Evolutionary conservation across 2,329 filamentous ascomycete genomes (phyloP).

Genomic region (Rhexocercosporidium sp.): DNA sequence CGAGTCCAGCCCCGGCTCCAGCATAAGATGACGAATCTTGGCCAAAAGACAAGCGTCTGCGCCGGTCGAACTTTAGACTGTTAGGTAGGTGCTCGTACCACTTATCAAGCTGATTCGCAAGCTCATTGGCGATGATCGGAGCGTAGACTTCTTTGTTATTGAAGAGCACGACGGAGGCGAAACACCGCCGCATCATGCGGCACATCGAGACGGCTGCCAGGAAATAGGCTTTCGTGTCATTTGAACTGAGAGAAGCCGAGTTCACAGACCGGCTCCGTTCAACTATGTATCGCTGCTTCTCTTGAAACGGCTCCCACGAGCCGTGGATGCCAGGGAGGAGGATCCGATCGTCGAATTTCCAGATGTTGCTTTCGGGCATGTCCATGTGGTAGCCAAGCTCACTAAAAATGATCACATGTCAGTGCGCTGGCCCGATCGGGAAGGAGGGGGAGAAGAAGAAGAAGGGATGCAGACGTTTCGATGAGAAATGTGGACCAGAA

Average conservation of each 20-base stretch:
- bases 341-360: constrained; percentile 39
- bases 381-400: constrained; percentile 40
- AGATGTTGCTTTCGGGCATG: constrained; percentile 39
- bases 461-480: constrained; percentile 24
- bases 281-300: constrained; percentile 13
- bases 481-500: constrained; percentile 38
- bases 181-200: constrained; percentile 43
- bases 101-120: constrained; percentile 43
- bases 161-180: constrained; percentile 33
- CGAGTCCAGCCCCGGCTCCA: background rate
- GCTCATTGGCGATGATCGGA: constrained; percentile 41
- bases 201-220: constrained; percentile 44
- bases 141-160: constrained; percentile 35
- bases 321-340: constrained; percentile 34
- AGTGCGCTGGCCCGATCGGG: background rate
- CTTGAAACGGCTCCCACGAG: constrained; percentile 36
- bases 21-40: background rate
- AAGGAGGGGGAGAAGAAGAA: background rate
- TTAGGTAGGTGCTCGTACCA: constrained; percentile 44
- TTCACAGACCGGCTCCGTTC: background rate
- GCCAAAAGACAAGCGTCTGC: background rate
- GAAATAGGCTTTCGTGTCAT: constrained; percentile 36
- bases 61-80: constrained; percentile 38
- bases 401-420: constrained; percentile 10
- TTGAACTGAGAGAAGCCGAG: constrained; percentile 2